A percentile compares a stretch with the other conserved stretches of the same genome.
Evolutionary conservation across 2,329 filamentous ascomycete genomes (phyloP).

Genomic region (Neonectria hederae): DNA sequence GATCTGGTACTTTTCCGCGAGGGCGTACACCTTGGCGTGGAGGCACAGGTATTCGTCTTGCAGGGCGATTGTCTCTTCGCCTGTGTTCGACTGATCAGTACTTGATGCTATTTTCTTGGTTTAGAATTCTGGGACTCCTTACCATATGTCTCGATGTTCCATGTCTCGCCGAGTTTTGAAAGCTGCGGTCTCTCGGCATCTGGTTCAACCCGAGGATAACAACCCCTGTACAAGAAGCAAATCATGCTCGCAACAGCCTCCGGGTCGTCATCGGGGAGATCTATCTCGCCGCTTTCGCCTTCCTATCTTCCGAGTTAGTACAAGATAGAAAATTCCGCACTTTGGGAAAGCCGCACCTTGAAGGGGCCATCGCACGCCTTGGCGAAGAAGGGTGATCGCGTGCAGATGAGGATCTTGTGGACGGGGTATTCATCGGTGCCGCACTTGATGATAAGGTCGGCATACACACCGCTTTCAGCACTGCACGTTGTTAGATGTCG

Average conservation of each 20-base stretch:
- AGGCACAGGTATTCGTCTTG: conserved; percentile 21
- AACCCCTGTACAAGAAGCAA: conserved; percentile 15
- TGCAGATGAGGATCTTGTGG: conserved; percentile 22
- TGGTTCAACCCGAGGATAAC: conserved; percentile 9
- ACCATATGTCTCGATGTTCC: conserved; percentile 8
- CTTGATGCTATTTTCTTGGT: not conserved
- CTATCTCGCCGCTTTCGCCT: conserved; percentile 13
- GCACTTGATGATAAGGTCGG: conserved; percentile 19
- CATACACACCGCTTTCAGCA: conserved; percentile 13
- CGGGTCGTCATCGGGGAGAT: conserved; percentile 21
- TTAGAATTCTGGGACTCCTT: not conserved
- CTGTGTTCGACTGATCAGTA: not conserved
- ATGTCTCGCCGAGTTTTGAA: conserved; percentile 1
- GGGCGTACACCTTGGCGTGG: conserved; percentile 23
- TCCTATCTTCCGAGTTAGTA: not conserved
- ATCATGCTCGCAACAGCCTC: conserved; percentile 17
- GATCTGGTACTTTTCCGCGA: conserved; percentile 19
- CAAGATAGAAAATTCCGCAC: no score
- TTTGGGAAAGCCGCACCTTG: not conserved
- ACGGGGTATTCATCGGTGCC: conserved; percentile 19
- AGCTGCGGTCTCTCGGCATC: not conserved
- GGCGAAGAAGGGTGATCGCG: conserved; percentile 17
- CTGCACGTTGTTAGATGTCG: conserved; percentile 2
- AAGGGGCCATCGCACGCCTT: conserved; percentile 7
- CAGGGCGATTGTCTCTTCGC: conserved; percentile 9